Percentiles rank a stretch among this genome's conserved stretches.
Conservation (phyloP, 257 asterid genomes). For the Leonotis leonurus region DNA sequence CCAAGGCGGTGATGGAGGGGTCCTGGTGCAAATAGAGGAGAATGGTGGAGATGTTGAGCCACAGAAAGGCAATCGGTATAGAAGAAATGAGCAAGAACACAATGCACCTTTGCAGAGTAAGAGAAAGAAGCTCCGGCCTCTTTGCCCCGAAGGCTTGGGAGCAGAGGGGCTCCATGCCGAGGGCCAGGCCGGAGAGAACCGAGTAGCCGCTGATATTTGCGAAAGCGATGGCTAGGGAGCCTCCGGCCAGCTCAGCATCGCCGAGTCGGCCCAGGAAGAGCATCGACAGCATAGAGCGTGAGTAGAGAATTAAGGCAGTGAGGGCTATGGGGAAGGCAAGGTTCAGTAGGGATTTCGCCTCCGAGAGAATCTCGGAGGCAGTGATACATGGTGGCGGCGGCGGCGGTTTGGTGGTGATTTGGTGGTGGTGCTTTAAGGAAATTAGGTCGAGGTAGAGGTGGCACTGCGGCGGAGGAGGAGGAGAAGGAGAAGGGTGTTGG, state of each 20-base stretch:
- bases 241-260: constrained; percentile 57
- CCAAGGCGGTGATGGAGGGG: constrained; percentile 46
- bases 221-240: constrained; percentile 70
- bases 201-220: constrained; percentile 75
- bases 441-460: constrained; percentile 44
- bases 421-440: constrained; percentile 22
- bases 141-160: constrained; percentile 81
- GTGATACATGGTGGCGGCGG: constrained; percentile 1
- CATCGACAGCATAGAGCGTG: constrained; percentile 70
- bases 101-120: constrained; percentile 53
- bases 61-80: constrained; percentile 49
- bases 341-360: constrained; percentile 39
- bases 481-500: constrained; percentile 28
- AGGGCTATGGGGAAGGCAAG: constrained; percentile 68
- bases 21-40: constrained; percentile 61
- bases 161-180: constrained; percentile 84
- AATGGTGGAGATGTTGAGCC: constrained; percentile 60
- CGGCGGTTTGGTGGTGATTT: neutral
- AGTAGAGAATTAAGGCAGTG: constrained; percentile 58
- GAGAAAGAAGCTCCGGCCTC: constrained; percentile 48
- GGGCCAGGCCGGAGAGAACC: constrained; percentile 56
- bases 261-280: constrained; percentile 69
- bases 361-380: constrained; percentile 28
- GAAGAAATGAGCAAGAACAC: constrained; percentile 55
- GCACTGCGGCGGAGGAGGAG: constrained; percentile 25